Conservation (phyloP, 495 filamentous ascomycete species). For the Tuber calosporum region DNA sequence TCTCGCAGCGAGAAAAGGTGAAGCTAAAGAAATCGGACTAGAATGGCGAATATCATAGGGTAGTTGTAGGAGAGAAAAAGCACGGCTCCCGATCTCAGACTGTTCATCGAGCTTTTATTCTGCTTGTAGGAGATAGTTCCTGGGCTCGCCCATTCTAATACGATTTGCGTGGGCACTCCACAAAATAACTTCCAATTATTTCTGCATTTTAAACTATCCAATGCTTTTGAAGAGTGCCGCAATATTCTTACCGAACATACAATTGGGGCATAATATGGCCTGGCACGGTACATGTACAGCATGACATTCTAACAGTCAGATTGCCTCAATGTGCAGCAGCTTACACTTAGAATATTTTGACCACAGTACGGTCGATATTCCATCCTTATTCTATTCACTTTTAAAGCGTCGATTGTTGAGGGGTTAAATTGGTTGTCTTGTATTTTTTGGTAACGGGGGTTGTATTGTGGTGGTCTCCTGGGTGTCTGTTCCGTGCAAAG, state of each 20-base stretch:
- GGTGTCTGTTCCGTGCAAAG: background rate
- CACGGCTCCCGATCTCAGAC: conserved; percentile 4
- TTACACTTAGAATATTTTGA: background rate
- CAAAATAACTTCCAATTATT: background rate
- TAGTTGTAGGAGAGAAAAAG: background rate
- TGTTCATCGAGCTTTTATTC: conserved; percentile 1
- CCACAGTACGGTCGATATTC: background rate
- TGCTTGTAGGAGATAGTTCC: background rate
- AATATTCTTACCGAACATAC: background rate
- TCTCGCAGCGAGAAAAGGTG: background rate
- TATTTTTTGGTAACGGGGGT: background rate
- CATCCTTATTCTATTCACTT: background rate
- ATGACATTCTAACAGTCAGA: background rate
- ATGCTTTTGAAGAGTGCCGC: background rate
- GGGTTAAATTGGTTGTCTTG: background rate
- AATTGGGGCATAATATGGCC: background rate
- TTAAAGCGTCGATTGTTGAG: background rate
- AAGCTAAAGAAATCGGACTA: background rate
- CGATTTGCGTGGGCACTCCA: background rate
- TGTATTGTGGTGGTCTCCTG: background rate
- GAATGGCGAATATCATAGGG: background rate
- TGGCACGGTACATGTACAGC: background rate
- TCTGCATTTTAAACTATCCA: background rate
- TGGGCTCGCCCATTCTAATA: background rate
- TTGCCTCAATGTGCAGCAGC: background rate